phyloP scores from a whole-genome alignment of 164 flowering plant species.

The Dillenia turbinata region DNA sequence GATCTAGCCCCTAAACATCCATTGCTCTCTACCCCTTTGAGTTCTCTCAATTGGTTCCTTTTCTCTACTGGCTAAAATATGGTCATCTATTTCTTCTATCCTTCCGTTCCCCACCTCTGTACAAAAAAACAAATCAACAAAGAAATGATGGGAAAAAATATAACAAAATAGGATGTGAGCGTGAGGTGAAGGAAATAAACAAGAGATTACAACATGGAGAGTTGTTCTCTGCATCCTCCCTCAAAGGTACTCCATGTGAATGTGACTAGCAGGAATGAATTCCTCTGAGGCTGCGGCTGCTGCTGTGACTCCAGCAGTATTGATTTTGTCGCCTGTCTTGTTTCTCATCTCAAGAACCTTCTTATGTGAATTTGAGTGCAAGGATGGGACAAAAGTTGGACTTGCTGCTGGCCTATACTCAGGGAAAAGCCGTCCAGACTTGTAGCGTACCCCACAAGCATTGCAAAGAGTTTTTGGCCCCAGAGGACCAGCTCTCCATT shows the following conservation, averaged over 20 bases:
- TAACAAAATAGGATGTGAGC: neutral
- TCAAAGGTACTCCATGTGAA: slow-evolving; percentile 25
- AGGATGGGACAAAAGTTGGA: slow-evolving; percentile 72
- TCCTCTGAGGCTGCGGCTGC: slow-evolving; percentile 17
- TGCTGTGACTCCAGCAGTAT: neutral
- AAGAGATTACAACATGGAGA: too few species aligned
- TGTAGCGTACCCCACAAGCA: slow-evolving; percentile 93
- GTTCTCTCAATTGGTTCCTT: slow-evolving; percentile 16
- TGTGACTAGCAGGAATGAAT: slow-evolving; percentile 27
- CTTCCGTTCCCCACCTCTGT: slow-evolving; percentile 37
- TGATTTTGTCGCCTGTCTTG: slow-evolving; percentile 17
- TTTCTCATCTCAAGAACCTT: slow-evolving; percentile 84
- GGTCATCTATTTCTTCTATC: slow-evolving; percentile 35
- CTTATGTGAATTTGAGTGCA: slow-evolving; percentile 94
- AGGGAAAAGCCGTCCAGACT: slow-evolving; percentile 91
- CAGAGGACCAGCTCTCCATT: slow-evolving; percentile 95
- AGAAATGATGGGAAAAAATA: slow-evolving; percentile 22
- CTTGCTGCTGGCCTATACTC: slow-evolving; percentile 98
- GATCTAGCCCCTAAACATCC: slow-evolving; percentile 7
- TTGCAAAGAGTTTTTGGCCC: slow-evolving; percentile 98
- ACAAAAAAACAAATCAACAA: slow-evolving; percentile 50
- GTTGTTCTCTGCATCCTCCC: slow-evolving; percentile 5
- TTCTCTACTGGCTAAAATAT: slow-evolving; percentile 22
- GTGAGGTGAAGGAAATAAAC: too few species aligned
- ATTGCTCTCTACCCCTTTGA: slow-evolving; percentile 9